Evolutionary conservation across 2,329 filamentous ascomycete genomes (phyloP).

Genomic region (Simplicillium sp.): DNA sequence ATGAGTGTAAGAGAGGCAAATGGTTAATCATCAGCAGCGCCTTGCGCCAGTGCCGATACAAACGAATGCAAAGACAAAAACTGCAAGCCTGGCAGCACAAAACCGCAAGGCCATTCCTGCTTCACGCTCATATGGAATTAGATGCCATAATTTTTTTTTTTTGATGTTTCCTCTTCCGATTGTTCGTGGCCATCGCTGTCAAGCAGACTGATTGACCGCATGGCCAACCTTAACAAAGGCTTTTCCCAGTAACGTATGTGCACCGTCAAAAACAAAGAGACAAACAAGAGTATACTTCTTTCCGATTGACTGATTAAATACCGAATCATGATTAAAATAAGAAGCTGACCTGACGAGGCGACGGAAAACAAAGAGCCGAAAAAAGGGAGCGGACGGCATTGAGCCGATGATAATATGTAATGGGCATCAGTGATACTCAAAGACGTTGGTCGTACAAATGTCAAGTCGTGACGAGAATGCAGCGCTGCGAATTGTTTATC

Average conservation of each 20-base stretch:
- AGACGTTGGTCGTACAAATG: slow-evolving; percentile 40
- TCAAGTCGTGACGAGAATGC: slow-evolving; percentile 11
- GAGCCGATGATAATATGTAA: slow-evolving; percentile 43
- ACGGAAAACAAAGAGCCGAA: slow-evolving; percentile 25
- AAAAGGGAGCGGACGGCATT: slow-evolving; percentile 41
- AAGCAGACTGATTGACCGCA: background rate
- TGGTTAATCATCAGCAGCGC: no score
- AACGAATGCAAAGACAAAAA: no score
- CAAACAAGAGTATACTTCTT: background rate
- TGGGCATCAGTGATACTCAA: slow-evolving; percentile 48
- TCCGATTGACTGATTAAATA: slow-evolving; percentile 19
- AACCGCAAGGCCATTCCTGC: no score
- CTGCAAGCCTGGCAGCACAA: no score
- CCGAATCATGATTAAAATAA: slow-evolving; percentile 29
- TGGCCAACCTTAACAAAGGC: slow-evolving; percentile 8
- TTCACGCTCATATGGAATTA: no score
- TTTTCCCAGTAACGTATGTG: slow-evolving; percentile 2
- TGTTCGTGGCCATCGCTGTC: no score
- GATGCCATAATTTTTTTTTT: no score
- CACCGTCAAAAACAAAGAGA: slow-evolving; percentile 5
- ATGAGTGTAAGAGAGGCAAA: no score
- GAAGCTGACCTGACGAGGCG: slow-evolving; percentile 21
- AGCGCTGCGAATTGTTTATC: slow-evolving; percentile 45
- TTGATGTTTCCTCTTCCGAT: no score
- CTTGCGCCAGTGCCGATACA: no score